Percentiles rank a stretch among this genome's conserved stretches.
phyloP scores from a whole-genome alignment of 495 filamentous ascomycete genomes.

The Oleoguttula mirabilis region DNA sequence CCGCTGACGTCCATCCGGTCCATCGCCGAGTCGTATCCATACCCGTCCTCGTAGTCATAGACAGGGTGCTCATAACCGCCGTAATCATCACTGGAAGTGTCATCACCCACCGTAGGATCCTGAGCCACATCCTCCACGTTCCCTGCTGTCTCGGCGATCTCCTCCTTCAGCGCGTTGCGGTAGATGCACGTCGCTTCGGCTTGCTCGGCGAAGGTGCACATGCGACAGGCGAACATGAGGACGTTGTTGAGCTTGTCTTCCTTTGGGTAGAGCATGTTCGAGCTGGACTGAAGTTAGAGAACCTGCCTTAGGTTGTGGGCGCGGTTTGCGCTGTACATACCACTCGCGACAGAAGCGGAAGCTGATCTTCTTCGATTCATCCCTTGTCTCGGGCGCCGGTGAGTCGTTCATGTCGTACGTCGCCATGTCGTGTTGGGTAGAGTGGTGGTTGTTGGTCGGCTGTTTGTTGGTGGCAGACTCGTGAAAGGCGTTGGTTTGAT shows the following conservation, averaged over 20 bases:
- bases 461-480: too few relatives aligned
- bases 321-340: slow-evolving; percentile 83
- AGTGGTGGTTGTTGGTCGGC: too few relatives aligned
- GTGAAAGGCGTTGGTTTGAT: too few relatives aligned
- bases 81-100: background rate
- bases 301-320: slow-evolving; percentile 82
- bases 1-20: slow-evolving; percentile 4
- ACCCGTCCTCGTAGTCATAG: slow-evolving; percentile 1
- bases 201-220: slow-evolving; percentile 76
- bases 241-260: slow-evolving; percentile 60
- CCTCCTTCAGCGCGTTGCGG: slow-evolving; percentile 77
- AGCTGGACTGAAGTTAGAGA: slow-evolving; percentile 53
- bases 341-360: slow-evolving; percentile 98
- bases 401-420: slow-evolving; percentile 21
- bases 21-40: slow-evolving; percentile 8
- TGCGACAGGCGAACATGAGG: slow-evolving; percentile 73
- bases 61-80: too few relatives aligned
- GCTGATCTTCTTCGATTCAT: slow-evolving; percentile 61
- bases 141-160: slow-evolving; percentile 87
- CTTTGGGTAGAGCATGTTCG: slow-evolving; percentile 95
- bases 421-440: slow-evolving; percentile 13
- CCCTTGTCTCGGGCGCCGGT: slow-evolving; percentile 41
- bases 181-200: slow-evolving; percentile 81
- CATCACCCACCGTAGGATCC: slow-evolving; percentile 86
- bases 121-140: slow-evolving; percentile 92